Evolutionary conservation across 257 asterid species (phyloP), one percentile per base, ranked within the genome.

Genomic region (Craterostigma plantagineum): DNA sequence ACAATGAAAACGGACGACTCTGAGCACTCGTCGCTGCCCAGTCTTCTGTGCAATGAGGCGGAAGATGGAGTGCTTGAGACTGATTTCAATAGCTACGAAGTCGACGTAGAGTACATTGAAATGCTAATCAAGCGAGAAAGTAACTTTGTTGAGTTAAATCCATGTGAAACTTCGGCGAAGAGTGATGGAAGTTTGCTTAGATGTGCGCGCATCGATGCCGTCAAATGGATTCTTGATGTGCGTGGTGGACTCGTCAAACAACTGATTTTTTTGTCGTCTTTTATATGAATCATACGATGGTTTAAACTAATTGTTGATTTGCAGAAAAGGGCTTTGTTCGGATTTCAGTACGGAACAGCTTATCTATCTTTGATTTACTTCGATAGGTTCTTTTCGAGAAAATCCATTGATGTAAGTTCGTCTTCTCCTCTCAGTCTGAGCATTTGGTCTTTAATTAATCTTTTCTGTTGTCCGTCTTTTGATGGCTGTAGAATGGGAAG

Each of bases 201-300:
- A 55, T 34, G 61, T 40, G 62, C 72, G 14, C 69, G 69, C 1
- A 18, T 38, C 44, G 62, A 62, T 49, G 70, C 72, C 36, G 50
- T 71, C 37, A 58, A 56, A 41, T 71, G 79, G 77, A 62, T 68
- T 58, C 63, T 71, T 43, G 46, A 75, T 14, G 77, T 75, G 38
- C 9, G 76, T 54, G 37, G n/a, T n/a, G n/a, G n/a, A n/a, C n/a
- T n/a, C n/a, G n/a, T n/a, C n/a, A n/a, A n/a, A 12, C n/a, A n/a
- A 23, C 7, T 43, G 44, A 14, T 30, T 35, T 11, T 13, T 9
- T n/a, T n/a, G n/a, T 23, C 10, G 2, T 39, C 16, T 14, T 52
- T 41, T 42, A 10, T 34, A 39, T 0, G 39, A 35, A 40, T 18
- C 30, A 23, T 23, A 23, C 30, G 3, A 11, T 18, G 8, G 7